phyloP scores from a whole-genome alignment of 2,329 filamentous ascomycete species.

The Trichophyton mentagrophytes region DNA sequence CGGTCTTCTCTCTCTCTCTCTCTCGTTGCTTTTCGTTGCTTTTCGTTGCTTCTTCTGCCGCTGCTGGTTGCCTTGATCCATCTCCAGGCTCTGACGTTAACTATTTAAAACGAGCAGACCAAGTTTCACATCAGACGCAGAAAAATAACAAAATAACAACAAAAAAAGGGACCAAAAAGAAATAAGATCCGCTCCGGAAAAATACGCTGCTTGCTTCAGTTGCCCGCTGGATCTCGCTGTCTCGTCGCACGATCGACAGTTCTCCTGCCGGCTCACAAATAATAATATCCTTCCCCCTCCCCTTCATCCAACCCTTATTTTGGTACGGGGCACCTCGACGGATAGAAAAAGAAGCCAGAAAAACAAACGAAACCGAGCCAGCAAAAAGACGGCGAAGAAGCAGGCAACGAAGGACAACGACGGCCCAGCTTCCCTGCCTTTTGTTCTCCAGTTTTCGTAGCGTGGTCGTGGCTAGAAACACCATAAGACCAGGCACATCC shows the following conservation, averaged over 20 bases:
- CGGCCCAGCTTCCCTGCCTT: background rate
- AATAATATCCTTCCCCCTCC: background rate
- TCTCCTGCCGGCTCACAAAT: background rate
- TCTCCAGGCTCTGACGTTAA: background rate
- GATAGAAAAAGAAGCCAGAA: background rate
- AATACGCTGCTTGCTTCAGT: background rate
- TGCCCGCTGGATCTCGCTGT: background rate
- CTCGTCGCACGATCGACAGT: conserved; percentile 2
- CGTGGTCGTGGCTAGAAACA: background rate
- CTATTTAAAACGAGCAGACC: background rate
- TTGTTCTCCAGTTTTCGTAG: background rate
- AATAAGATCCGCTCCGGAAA: background rate
- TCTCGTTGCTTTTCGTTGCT: too few relatives aligned
- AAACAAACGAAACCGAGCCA: background rate
- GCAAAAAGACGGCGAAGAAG: background rate
- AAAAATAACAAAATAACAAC: background rate
- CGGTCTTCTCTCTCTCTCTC: too few relatives aligned
- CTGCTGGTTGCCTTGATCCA: background rate
- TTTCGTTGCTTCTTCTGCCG: too few relatives aligned
- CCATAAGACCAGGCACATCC: background rate
- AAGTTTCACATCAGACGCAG: background rate
- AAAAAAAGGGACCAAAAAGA: too few relatives aligned
- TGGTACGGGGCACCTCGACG: too few relatives aligned
- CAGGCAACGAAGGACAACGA: background rate
- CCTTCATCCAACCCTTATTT: background rate